phyloP scores from a whole-genome alignment of 768 basidiomycete species.

The Mrakia gelida region DNA sequence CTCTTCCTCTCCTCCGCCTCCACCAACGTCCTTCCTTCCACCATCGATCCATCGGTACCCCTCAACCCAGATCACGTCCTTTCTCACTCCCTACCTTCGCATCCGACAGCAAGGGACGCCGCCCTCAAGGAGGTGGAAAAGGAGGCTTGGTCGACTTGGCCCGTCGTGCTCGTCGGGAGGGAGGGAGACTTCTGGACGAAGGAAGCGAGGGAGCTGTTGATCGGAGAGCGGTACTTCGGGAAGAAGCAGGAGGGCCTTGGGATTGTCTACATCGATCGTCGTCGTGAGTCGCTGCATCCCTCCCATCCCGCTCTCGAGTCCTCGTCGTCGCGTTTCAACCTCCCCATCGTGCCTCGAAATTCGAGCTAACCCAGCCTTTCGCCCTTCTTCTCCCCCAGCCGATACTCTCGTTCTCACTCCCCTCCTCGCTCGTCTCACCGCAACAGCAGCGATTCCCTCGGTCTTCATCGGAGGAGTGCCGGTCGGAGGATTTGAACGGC shows the following conservation, averaged over 20 bases:
- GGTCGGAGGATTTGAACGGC: constrained; percentile 18
- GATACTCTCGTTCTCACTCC: constrained; percentile 15
- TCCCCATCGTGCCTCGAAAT: background rate
- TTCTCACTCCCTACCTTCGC: background rate
- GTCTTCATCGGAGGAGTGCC: constrained; percentile 26
- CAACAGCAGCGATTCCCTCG: background rate
- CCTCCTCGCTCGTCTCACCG: background rate
- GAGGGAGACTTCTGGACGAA: background rate
- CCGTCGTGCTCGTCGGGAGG: constrained; percentile 9
- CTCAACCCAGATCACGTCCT: constrained; percentile 14
- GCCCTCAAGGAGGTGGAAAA: background rate
- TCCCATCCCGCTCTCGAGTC: background rate
- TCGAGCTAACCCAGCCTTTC: no score
- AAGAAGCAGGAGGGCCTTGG: constrained; percentile 3
- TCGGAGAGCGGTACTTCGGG: constrained; percentile 13
- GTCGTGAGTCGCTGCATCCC: background rate
- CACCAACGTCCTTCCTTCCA: background rate
- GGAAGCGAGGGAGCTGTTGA: constrained; percentile 1
- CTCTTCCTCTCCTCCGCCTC: constrained; percentile 6
- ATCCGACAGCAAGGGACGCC: background rate
- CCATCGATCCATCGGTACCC: background rate
- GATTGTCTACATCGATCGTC: background rate
- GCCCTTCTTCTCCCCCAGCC: background rate
- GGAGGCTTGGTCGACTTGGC: background rate
- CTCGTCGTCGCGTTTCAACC: background rate